Base-by-base conservation (phyloP, 805 yeast species). In the Nakazawaea wyomingensis region DNA sequence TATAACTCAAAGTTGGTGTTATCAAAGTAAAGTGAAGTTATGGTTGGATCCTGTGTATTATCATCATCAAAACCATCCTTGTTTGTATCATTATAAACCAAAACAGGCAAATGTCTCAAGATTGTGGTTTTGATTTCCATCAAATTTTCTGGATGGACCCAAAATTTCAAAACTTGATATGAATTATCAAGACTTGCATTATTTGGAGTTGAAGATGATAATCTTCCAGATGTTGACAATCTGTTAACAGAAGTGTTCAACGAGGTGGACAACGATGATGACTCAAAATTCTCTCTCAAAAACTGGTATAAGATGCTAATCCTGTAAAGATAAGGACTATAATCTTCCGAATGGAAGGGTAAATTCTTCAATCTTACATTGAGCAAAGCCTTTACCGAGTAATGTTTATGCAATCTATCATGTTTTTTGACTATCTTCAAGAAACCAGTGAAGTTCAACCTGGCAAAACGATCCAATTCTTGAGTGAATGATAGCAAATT, bases 121-220 rank as follows among this genome's bases (percentile, higher is more conserved):
- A 91, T 86, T 47, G 89, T 80, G n/a, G 98, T 88, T 68, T 91
- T 91, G 44, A 90, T 96, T 66, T 91, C 98, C 96, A 91, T 90
- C 59, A 93, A 61, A 60, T 88, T 85, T 54, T 93, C 99, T n/a
- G 91, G 90, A 61, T 91, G 98, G 34, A 93, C 75, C 99, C 99
- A 91, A 63, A 91, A 91, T 65, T 86, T 88, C 64, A 82, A 80
- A 13, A 87, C 81, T 49, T 69, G 82, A 69, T 54, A 80, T 59
- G 39, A 63, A 21, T 44, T 45, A 44, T 48, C 47, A 18, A 32
- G 34, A 8, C 48, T 37, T 7, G 60, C 47, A 7, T 10, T 36
- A 16, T 64, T 54, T 43, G 54, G 52, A 21, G 66, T 64, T 19
- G 68, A 57, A 3, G 64, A 47, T 1, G 65, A 60, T 11, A 62